Evolutionary conservation across 2,329 filamentous ascomycete species (phyloP).

Genomic region (Fusarium multiceps): DNA sequence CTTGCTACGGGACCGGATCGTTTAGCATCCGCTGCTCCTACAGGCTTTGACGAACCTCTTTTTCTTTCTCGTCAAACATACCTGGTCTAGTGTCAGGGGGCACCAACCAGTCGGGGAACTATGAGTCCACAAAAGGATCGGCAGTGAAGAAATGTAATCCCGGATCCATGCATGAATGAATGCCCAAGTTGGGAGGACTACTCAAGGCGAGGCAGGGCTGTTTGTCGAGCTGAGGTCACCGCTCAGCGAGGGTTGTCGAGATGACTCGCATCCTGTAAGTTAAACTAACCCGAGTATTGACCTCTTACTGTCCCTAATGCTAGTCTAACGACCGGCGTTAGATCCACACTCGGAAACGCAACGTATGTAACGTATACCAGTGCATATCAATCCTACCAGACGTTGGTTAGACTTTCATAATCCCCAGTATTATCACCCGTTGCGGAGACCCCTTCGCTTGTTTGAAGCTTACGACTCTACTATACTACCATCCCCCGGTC

Average conservation of each 20-base stretch:
- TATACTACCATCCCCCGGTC: not conserved
- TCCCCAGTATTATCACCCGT: not conserved
- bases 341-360: constrained; percentile 2
- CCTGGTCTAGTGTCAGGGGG: constrained; percentile 10
- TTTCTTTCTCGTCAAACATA: not conserved
- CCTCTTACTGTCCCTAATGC: not conserved
- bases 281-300: not conserved
- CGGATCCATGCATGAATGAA: not conserved
- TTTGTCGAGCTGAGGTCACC: not conserved
- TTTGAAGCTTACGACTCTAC: constrained; percentile 2
- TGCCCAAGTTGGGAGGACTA: not conserved
- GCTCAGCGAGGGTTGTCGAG: not conserved
- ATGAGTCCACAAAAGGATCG: not conserved
- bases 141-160: constrained; percentile 11
- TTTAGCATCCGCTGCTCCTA: not conserved
- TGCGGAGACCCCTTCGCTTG: constrained; percentile 1
- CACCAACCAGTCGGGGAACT: constrained; percentile 4
- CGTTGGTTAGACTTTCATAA: not conserved
- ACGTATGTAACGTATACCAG: not conserved
- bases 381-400: not conserved
- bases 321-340: not conserved
- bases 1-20: not conserved
- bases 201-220: not conserved
- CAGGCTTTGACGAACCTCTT: not conserved
- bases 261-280: constrained; percentile 13